A percentile compares a stretch with the other conserved stretches of the same genome.
Conservation (phyloP, 352 stramenopile genomes). For the Globisporangium barbulae region DNA sequence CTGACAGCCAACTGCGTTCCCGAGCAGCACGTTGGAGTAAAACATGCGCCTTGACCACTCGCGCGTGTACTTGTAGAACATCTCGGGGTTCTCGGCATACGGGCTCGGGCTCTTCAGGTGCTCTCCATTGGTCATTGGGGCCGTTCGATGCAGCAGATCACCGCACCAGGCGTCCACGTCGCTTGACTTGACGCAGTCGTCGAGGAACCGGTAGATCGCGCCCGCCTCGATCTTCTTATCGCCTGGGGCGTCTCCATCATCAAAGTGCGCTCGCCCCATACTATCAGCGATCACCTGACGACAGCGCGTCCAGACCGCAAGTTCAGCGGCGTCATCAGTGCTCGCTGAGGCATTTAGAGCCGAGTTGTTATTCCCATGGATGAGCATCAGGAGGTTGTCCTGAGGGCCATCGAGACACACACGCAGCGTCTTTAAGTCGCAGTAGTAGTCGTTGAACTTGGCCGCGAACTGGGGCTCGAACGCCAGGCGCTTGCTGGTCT, state of each 20-base stretch:
- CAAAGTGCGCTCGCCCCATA: neutral
- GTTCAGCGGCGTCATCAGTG: neutral
- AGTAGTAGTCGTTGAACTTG: slow-evolving; percentile 8
- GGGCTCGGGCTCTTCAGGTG: neutral
- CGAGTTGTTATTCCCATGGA: neutral
- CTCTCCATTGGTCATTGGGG: neutral
- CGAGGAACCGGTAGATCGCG: neutral
- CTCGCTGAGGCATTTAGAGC: neutral
- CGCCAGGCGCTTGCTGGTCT: neutral
- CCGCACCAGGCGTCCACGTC: slow-evolving; percentile 2
- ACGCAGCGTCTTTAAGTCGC: neutral
- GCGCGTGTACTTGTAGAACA: neutral
- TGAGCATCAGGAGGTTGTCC: neutral
- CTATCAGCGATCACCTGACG: neutral
- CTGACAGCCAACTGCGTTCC: neutral
- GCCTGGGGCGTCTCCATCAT: neutral
- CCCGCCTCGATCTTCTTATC: neutral
- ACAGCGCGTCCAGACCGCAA: slow-evolving; percentile 3
- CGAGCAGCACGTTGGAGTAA: slow-evolving; percentile 1
- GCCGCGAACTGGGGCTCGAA: neutral
- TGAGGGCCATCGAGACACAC: neutral
- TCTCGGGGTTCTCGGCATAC: neutral
- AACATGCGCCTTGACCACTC: slow-evolving; percentile 5
- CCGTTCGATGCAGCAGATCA: too few relatives aligned
- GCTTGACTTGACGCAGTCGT: neutral